Base-by-base conservation (phyloP, 371 early-diverging fungal genomes). In the Rhizomucor pusillus region DNA sequence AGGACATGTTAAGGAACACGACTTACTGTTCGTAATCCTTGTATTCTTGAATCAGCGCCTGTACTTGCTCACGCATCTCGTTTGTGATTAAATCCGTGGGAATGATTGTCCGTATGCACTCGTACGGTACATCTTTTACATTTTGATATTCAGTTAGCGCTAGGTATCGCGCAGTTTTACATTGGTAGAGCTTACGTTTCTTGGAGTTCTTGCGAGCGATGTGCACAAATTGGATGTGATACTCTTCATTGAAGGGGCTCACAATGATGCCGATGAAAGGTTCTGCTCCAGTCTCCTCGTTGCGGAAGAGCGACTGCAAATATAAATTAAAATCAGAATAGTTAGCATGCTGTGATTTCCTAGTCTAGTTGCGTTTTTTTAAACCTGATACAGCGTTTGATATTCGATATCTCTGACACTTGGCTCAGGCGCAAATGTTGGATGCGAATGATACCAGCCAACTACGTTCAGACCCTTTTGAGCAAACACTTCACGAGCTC, bases 381-480 rank as follows among this genome's bases (percentile, higher is more conserved):
- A 12, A 59, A 73, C 69, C 57, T 93, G 94, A 65, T 93, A 90
- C 2, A 81, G 82, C 19, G 78, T 75, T 67, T 93, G 94, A 57
- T 89, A 92, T 64, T 87, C 85, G 56, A 91, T 82, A 69, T 93
- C 94, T 53, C 91, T 77, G 20, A 86, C 76, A 47, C 90, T 90
- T 40, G 94, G 94, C 23, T 86, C 79, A 1, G 94, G 90, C 47
- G 84, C 83, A 66, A 92, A 92, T 0, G 89, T 84, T 18, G 94
- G 94, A 66, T 93, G 94, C 39, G 90, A 89, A 63, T 93, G 94
- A 69, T 91, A 93, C 94, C 94, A 93, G 37, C 94, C 94, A n/a
- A 93, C 91, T 10, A 93, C 88, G 13, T 77, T 75, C 57, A 88
- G 72, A 0, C 90, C 88, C 37, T 75, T 75, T 33, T 80, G 77